Base-by-base conservation (phyloP, 495 filamentous ascomycete species). In the Neurospora terricola region DNA sequence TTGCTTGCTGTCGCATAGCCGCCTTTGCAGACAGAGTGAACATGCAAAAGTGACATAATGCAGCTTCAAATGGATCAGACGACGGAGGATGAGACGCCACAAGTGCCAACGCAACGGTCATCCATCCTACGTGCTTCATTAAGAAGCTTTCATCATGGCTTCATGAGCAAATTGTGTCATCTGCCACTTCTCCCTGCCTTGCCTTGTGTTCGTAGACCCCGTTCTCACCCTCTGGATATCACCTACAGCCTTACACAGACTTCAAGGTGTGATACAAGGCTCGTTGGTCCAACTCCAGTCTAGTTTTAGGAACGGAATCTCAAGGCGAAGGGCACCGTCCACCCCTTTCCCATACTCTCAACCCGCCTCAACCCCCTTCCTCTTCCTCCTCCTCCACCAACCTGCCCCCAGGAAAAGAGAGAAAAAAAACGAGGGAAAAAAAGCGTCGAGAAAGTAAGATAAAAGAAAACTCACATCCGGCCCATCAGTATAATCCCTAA, bases 401-500 rank as follows among this genome's bases (percentile, higher is more conserved):
- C n/a, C n/a, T n/a, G n/a, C n/a, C n/a, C n/a, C n/a, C n/a, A n/a
- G 14, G 30, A 30, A 27, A 59, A 30, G 12, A 59, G 14, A 27
- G 10, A 14, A 14, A 0, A 62, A 1, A 1, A 1, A 16, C 1
- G 30, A n/a, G n/a, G n/a, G 30, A 34, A 34, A 62, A 3, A 1
- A 1, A 16, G 6, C 12, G n/a, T n/a, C n/a, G n/a, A 1, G 5
- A 16, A 59, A 27, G 30, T n/a, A n/a, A n/a, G n/a, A n/a, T n/a
- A n/a, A 38, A 10, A 30, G 42, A 23, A 70, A 18, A 80, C 80
- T 80, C 71, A 87, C 84, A 76, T 85, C 82, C 27, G 82, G 77
- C 6, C 80, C 82, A 69, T 80, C 75, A 76, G 76, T 78, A 76
- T 88, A 89, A 38, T 85, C 76, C 39, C 77, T 78, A 73, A 83